A percentile compares a stretch with the other conserved stretches of the same genome.
Evolutionary conservation across 2,329 filamentous ascomycete genomes (phyloP).

Genomic region (Neoscytalidium dimidiatum): DNA sequence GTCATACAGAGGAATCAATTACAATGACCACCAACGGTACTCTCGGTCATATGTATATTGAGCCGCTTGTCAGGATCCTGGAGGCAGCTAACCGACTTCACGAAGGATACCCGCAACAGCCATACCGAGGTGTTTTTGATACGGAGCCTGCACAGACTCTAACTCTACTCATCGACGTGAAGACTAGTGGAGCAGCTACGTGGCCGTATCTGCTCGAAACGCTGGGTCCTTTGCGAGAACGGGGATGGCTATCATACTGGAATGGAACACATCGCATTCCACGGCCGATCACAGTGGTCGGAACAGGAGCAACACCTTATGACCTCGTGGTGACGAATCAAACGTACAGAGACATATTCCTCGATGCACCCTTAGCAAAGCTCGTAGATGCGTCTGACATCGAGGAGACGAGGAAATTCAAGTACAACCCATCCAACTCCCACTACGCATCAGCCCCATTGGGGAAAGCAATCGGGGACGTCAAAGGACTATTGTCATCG

Average conservation of each 20-base stretch:
- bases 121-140: conserved; percentile 57
- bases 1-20: conserved; percentile 53
- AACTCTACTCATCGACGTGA: conserved; percentile 69
- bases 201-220: conserved; percentile 57
- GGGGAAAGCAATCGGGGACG: conserved; percentile 26
- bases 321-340: conserved; percentile 55
- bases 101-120: conserved; percentile 28
- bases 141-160: conserved; percentile 45
- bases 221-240: conserved; percentile 60
- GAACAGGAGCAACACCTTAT: conserved; percentile 66
- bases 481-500: conserved; percentile 20
- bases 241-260: conserved; percentile 54
- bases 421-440: conserved; percentile 30
- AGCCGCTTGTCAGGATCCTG: conserved; percentile 63
- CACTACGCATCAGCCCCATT: conserved; percentile 30
- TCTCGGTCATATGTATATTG: conserved; percentile 63
- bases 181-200: conserved; percentile 56
- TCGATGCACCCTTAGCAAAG: conserved; percentile 61
- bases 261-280: conserved; percentile 52
- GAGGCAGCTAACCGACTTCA: conserved; percentile 38
- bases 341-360: conserved; percentile 63
- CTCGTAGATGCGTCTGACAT: neutral
- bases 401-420: conserved; percentile 30
- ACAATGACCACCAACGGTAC: conserved; percentile 57
- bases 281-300: conserved; percentile 68